Percentiles rank a stretch among this genome's conserved stretches.
phyloP scores from a whole-genome alignment of 257 asterid genomes.

The Solanum medicagineum region DNA sequence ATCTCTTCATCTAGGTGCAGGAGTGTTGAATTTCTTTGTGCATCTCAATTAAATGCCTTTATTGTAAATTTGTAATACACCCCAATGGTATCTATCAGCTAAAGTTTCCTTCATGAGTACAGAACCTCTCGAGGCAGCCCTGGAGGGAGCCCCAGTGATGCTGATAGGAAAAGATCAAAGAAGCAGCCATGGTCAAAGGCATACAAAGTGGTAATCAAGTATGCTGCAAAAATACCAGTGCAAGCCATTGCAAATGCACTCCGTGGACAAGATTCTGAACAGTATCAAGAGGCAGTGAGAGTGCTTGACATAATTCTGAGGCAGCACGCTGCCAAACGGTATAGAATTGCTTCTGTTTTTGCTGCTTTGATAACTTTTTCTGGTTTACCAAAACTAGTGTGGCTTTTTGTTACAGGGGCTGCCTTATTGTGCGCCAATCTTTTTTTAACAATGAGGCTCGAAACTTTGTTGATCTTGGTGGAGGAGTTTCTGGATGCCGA shows the following conservation, averaged over 20 bases:
- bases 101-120: neutral
- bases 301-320: conserved; percentile 53
- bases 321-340: conserved; percentile 56
- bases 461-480: conserved; percentile 38
- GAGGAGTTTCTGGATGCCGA: conserved; percentile 60
- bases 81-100: neutral
- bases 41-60: neutral
- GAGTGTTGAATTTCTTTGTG: neutral
- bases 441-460: conserved; percentile 47
- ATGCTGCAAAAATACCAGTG: conserved; percentile 53
- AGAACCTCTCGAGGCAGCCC: conserved; percentile 32
- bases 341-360: neutral
- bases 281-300: conserved; percentile 66
- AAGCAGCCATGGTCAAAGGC: conserved; percentile 34
- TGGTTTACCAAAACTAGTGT: neutral
- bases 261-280: conserved; percentile 47
- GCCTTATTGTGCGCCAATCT: conserved; percentile 63
- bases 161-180: conserved; percentile 33
- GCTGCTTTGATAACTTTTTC: neutral
- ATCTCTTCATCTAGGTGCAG: conserved; percentile 25
- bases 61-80: neutral
- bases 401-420: conserved; percentile 33
- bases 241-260: conserved; percentile 43
- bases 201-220: conserved; percentile 43
- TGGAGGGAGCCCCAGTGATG: conserved; percentile 26